Percentiles rank a stretch among this genome's conserved stretches.
phyloP scores from a whole-genome alignment of 805 yeast genomes.

The Pichia membranifaciens region DNA sequence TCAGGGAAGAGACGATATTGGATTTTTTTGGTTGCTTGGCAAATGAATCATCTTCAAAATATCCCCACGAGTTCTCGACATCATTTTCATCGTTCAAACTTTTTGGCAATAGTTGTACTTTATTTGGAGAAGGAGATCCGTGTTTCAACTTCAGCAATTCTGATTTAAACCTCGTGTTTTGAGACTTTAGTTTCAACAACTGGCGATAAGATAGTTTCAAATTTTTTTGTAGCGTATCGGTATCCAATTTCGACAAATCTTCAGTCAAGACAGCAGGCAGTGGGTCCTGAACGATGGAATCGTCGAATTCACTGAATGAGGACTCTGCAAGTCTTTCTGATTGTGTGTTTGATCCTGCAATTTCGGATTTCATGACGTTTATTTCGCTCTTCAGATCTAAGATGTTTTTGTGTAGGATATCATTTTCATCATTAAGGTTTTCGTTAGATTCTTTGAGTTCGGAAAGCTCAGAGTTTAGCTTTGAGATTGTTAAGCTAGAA shows the following conservation, averaged over 20 bases:
- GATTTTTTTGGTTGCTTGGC: not conserved
- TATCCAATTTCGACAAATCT: slow-evolving; percentile 45
- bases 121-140: not conserved
- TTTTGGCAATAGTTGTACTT: not conserved
- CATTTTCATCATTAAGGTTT: slow-evolving; percentile 66
- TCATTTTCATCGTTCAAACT: slow-evolving; percentile 4
- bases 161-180: slow-evolving; percentile 5
- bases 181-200: slow-evolving; percentile 50
- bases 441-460: slow-evolving; percentile 48
- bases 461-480: slow-evolving; percentile 37
- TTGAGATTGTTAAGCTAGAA: slow-evolving; percentile 31
- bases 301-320: slow-evolving; percentile 32
- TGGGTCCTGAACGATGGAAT: slow-evolving; percentile 29
- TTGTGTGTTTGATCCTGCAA: slow-evolving; percentile 17
- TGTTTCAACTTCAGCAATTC: slow-evolving; percentile 8
- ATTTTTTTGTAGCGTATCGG: slow-evolving; percentile 61
- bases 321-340: slow-evolving; percentile 19
- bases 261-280: slow-evolving; percentile 34
- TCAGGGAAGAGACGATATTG: not conserved
- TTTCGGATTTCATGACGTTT: slow-evolving; percentile 15
- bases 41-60: slow-evolving; percentile 13
- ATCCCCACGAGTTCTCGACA: slow-evolving; percentile 14
- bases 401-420: slow-evolving; percentile 41
- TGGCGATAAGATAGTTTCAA: slow-evolving; percentile 59
- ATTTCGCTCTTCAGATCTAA: slow-evolving; percentile 19